phyloP scores from a whole-genome alignment of 768 basidiomycete genomes.

The Leucosporidium yakuticum region DNA sequence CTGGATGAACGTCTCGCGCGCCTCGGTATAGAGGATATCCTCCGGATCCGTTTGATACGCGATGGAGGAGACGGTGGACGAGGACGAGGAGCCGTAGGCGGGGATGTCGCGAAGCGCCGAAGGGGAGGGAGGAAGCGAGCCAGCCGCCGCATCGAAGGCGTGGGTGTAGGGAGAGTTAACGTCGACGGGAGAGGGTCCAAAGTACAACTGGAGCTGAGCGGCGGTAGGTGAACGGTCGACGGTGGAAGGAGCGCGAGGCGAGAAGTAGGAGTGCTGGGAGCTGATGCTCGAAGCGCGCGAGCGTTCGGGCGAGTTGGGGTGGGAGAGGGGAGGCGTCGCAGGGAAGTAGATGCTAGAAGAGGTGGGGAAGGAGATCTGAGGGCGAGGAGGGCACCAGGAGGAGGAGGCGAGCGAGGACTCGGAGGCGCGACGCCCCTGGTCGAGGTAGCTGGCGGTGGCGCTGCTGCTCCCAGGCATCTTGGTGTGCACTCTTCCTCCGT shows the following conservation, averaged over 20 bases:
- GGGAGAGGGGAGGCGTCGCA: not conserved
- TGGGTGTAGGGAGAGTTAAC: slow-evolving; percentile 2
- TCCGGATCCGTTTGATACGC: slow-evolving; percentile 26
- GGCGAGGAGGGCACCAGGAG: slow-evolving; percentile 4
- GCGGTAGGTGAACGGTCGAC: slow-evolving; percentile 19
- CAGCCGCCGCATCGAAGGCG: too few relatives aligned
- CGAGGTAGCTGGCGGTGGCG: slow-evolving; percentile 1
- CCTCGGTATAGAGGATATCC: slow-evolving; percentile 27
- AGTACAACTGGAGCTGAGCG: slow-evolving; percentile 28
- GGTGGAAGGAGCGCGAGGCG: not conserved
- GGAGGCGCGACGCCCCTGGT: slow-evolving; percentile 5
- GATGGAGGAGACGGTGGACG: slow-evolving; percentile 3
- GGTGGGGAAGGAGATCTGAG: not conserved
- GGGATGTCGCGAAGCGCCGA: not conserved
- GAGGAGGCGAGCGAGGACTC: not conserved
- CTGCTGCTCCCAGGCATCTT: not conserved
- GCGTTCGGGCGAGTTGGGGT: slow-evolving; percentile 1
- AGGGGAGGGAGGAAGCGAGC: slow-evolving; percentile 7
- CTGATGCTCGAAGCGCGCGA: slow-evolving; percentile 25
- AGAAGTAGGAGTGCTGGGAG: slow-evolving; percentile 10
- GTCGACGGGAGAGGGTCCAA: slow-evolving; percentile 13
- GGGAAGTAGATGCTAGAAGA: not conserved
- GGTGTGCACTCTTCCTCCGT: not conserved
- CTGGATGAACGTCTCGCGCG: slow-evolving; percentile 26
- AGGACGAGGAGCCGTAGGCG: slow-evolving; percentile 16